Evolutionary conservation across 306 rosid genomes (phyloP), one percentile per base, ranked within the genome.

Genomic region (Hippophae rhamnoides): DNA sequence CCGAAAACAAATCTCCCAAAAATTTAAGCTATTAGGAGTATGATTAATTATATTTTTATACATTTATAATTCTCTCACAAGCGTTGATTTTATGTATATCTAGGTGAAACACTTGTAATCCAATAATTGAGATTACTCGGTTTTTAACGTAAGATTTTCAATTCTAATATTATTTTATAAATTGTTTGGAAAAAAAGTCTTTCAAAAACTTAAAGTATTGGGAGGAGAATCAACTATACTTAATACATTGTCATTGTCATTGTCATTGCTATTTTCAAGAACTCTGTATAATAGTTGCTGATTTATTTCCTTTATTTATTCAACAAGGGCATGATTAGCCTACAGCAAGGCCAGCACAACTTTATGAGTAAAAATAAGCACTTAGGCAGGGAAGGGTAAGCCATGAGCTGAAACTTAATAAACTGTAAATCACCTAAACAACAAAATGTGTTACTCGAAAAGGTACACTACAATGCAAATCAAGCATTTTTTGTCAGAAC

Each of bases 241-340:
- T 18, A 18, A 18, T 18, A 18, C 12, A 48, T 13, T 48, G 18
- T 48, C 6, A 13, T 7, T 11, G 61, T 73, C 12, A 48, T 13
- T 48, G 18, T 48, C 94, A 47, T 83, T 74, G 62, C 87, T 85
- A 46, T 83, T 75, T 53, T 78, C 88, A 18, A 92, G 93, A 44
- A 85, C 84, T 2, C 93, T 85, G 81, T 92, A 96, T 38, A 92
- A 83, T 52, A 87, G 96, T 54, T 70, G 74, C 54, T 66, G 73
- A 80, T 92, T 92, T 69, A 87, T 87, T 63, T 83, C 83, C 74
- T 82, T 73, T 70, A 92, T 85, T 80, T 92, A 96, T 81, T 83
- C 93, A 76, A 80, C 62, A 67, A 92, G 93, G 69, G 87, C 79
- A 60, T 80, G 96, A 74, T 75, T 81, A 67, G 75, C 87, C 98